Conservation (phyloP, 208 protist genomes). For the Crithidia mellificae region DNA sequence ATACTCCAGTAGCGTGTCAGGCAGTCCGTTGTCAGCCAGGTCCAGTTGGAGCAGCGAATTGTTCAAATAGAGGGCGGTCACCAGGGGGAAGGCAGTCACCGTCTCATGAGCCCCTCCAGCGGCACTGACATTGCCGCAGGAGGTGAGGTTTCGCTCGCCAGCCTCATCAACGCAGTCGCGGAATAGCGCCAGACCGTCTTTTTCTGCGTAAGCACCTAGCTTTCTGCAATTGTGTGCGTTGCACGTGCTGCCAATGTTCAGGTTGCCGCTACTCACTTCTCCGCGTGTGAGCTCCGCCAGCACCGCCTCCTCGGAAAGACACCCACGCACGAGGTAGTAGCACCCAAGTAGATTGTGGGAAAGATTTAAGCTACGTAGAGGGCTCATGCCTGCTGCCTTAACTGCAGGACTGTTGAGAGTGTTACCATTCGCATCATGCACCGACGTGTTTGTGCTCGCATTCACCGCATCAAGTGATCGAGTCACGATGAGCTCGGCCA, state of each 20-base stretch:
- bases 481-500: slow-evolving; percentile 55
- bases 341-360: slow-evolving; percentile 34
- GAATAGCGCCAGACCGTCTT: not conserved
- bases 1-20: slow-evolving; percentile 39
- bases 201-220: too few species aligned
- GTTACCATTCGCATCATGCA: too few species aligned
- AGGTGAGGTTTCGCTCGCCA: not conserved
- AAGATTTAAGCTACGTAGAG: slow-evolving; percentile 25
- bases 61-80: slow-evolving; percentile 63
- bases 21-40: slow-evolving; percentile 46
- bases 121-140: not conserved
- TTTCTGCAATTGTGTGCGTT: not conserved
- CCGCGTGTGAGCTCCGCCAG: not conserved
- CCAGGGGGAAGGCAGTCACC: slow-evolving; percentile 40
- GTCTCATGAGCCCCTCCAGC: not conserved
- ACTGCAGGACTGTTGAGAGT: not conserved
- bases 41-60: slow-evolving; percentile 46
- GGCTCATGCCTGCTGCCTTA: not conserved
- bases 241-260: not conserved
- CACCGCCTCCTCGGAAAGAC: not conserved
- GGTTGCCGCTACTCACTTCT: too few species aligned
- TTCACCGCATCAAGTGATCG: not conserved
- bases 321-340: slow-evolving; percentile 14
- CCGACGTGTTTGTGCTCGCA: not conserved
- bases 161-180: not conserved